phyloP scores from a whole-genome alignment of 345 rosid genomes.

The Hypericum androsaemum region DNA sequence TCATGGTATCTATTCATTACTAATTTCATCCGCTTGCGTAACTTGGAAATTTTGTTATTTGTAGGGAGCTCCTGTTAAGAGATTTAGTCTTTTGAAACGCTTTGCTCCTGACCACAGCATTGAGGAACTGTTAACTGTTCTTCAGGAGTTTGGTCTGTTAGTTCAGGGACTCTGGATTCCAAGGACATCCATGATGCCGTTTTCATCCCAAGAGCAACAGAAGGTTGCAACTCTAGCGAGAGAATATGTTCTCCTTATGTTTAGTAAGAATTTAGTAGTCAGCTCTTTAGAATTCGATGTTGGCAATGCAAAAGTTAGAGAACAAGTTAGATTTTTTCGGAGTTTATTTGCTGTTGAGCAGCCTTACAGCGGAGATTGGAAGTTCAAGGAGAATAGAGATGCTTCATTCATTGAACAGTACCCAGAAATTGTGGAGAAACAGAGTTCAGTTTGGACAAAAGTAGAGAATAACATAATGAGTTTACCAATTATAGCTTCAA shows the following conservation, averaged over 20 bases:
- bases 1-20: no score
- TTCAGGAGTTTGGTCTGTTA: conserved; percentile 46
- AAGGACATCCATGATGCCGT: conserved; percentile 38
- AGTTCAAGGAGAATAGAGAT: conserved; percentile 41
- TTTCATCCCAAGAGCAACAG: conserved; percentile 15
- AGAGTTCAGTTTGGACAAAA: conserved; percentile 23
- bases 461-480: conserved; percentile 17
- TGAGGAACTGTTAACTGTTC: conserved; percentile 44
- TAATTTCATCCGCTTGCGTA: no score
- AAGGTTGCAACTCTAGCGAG: conserved; percentile 23
- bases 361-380: conserved; percentile 40
- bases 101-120: conserved; percentile 39
- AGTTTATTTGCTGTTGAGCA: conserved; percentile 39
- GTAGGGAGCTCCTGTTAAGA: conserved; percentile 51
- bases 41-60: not conserved
- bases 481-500: conserved; percentile 14
- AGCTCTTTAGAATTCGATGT: conserved; percentile 16
- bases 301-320: conserved; percentile 13
- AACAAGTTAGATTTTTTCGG: conserved; percentile 26
- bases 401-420: conserved; percentile 30
- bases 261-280: conserved; percentile 34
- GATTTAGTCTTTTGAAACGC: conserved; percentile 54
- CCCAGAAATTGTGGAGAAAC: conserved; percentile 38
- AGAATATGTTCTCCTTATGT: conserved; percentile 44
- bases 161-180: conserved; percentile 89